phyloP scores from a whole-genome alignment of 2,329 filamentous ascomycete species.

The Fusarium sulawesiense region DNA sequence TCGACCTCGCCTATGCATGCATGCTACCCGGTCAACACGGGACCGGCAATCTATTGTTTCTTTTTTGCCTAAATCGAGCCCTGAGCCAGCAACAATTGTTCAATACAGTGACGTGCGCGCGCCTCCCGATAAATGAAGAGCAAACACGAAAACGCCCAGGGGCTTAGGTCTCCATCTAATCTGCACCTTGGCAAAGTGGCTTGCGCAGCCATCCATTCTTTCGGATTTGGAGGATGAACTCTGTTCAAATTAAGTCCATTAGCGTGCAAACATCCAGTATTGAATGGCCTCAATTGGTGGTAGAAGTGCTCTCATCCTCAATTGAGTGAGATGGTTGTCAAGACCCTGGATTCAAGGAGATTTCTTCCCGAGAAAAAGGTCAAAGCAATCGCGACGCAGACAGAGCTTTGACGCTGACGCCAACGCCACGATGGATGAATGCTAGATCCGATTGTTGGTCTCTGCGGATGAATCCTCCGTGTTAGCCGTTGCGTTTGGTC shows the following conservation, averaged over 20 bases:
- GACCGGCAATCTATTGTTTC: not conserved
- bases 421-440: slow-evolving; percentile 8
- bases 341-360: not conserved
- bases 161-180: not conserved
- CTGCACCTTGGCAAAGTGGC: not conserved
- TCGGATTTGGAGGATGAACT: slow-evolving; percentile 1
- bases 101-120: too few species aligned
- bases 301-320: not conserved
- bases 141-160: not conserved
- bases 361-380: not conserved
- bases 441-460: not conserved
- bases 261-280: not conserved
- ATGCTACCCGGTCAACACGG: not conserved
- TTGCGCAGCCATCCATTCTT: not conserved
- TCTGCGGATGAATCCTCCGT: not conserved
- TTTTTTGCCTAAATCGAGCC: not conserved
- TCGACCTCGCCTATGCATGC: not conserved
- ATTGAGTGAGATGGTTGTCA: not conserved
- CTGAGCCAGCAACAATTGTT: not conserved
- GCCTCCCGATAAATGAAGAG: not conserved
- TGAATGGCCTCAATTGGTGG: too few species aligned
- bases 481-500: slow-evolving; percentile 6
- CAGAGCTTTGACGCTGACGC: not conserved
- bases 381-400: not conserved
- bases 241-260: slow-evolving; percentile 10